Base-by-base conservation (phyloP, 169 alveolate genomes). In the Plasmodium berghei region DNA sequence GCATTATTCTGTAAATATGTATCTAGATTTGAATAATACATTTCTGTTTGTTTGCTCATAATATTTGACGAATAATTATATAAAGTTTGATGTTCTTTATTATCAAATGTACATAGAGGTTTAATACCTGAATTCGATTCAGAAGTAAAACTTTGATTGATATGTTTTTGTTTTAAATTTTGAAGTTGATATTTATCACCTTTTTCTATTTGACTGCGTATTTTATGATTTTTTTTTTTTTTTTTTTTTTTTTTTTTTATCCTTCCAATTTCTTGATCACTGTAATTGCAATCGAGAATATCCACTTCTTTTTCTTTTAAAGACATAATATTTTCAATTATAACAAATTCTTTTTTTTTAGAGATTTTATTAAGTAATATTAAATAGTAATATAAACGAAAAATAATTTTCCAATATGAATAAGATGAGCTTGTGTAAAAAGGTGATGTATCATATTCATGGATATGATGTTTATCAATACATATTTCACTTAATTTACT, bases 401-500 rank as follows among this genome's bases (percentile, higher is more conserved):
- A 62, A 5, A 49, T 45, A 9, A 56, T 71, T 86, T 58, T 86
- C 91, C 91, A 86, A 14, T 86, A 87, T 4, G 91, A 87, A 59
- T 86, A 86, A 16, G 72, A 58, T 40, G 75, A 63, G 58, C 49
- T 28, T 6, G 91, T 71, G 73, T 69, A 49, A 49, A 70, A 86
- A 52, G 91, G 91, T n/a, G 91, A 55, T 9, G 75, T 58, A 49
- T 66, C 62, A 16, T 86, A 71, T 64, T 86, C 87, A 71, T 72
- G 66, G 18, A 86, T 86, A 42, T 86, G 61, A 58, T 58, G 86
- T 73, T 71, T 86, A 49, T 86, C 91, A 28, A 71, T 63, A 61
- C 91, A 86, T n/a, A 86, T 8, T 66, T 86, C 87, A 71, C 91
- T 86, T 58, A 86, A 55, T 64, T 69, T 71, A 18, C 58, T 46